A percentile compares a stretch with the other conserved stretches of the same genome.
phyloP scores from a whole-genome alignment of 2,329 filamentous ascomycete species.

The Beauveria pseudobassiana region DNA sequence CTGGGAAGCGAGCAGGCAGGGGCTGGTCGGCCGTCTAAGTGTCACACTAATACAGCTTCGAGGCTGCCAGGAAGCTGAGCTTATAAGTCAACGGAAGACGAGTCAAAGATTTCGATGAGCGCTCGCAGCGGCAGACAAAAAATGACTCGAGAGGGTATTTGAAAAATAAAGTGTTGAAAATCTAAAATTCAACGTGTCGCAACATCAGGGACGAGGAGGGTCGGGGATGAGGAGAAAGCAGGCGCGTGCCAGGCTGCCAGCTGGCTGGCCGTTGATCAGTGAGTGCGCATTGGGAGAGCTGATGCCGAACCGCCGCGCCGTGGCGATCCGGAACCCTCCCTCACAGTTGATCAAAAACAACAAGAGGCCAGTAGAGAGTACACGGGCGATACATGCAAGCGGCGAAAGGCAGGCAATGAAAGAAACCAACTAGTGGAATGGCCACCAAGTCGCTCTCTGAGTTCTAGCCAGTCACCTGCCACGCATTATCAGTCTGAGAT shows the following conservation, averaged over 20 bases:
- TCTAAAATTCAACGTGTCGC: background rate
- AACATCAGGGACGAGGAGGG: background rate
- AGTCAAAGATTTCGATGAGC: background rate
- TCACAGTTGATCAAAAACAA: background rate
- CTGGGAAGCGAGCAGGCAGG: background rate
- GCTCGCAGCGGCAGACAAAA: background rate
- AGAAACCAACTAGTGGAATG: background rate
- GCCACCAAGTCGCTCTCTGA: background rate
- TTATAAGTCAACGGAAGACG: background rate
- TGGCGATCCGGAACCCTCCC: background rate
- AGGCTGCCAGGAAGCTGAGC: background rate
- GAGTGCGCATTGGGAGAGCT: conserved; percentile 8
- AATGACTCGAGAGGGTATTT: background rate
- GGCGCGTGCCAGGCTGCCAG: background rate
- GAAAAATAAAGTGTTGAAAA: background rate
- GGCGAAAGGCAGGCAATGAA: background rate
- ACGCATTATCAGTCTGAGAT: conserved; percentile 4
- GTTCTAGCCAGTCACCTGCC: conserved; percentile 8
- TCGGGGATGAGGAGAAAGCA: conserved; percentile 7
- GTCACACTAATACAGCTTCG: background rate
- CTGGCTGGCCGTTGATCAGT: background rate
- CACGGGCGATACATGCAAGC: conserved; percentile 1
- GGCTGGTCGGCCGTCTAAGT: background rate
- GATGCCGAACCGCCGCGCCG: conserved; percentile 6
- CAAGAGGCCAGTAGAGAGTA: background rate